Base-by-base conservation (phyloP, 2,329 filamentous ascomycete genomes). In the Cucurbitaria berberidis region DNA sequence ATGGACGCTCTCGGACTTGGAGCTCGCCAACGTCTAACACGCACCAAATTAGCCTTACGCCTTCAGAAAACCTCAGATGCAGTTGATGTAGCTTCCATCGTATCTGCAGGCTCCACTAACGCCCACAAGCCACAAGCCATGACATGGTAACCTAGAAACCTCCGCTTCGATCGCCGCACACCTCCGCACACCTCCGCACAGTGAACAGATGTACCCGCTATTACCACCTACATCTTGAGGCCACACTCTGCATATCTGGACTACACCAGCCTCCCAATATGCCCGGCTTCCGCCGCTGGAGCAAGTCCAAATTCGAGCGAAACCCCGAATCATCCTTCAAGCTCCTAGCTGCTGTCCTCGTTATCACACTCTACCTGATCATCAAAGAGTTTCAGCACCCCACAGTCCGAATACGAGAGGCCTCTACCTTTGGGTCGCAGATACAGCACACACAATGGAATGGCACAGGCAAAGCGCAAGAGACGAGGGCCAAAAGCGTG, bases 321-420 rank as follows among this genome's bases (percentile, higher is more conserved):
- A 76, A 76, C 48, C 74, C 76, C 29, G 68, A 71, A 40, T 72
- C 73, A n/a, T 69, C 70, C n/a, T 76, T 75, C 64, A 76, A 78
- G 66, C 65, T 77, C 48, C 67, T 77, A 44, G 68, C 71, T 35
- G 76, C 72, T 44, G 64, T 73, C 48, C 61, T 77, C 53, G 69
- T 78, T 59, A 67, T 78, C 48, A 69, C 67, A 24, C 69, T 77
- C 46, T 78, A 77, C 67, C 67, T 77, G 42, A 52, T 78, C 29
- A 71, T 75, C 52, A 72, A 74, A 40, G 66, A 71, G 47, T 74
- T 76, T 53, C 68, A 70, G 45, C 55, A 69, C 49, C 68, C 73
- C 6, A 68, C 63, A 11, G 47, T 70, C 32, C 63, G 64, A 44
- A 52, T 51, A 22, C 49, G 57, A 42, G 55, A 50, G 15, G 39